Conservation (phyloP, 352 stramenopile genomes). For the Globisporangium nagaii region DNA sequence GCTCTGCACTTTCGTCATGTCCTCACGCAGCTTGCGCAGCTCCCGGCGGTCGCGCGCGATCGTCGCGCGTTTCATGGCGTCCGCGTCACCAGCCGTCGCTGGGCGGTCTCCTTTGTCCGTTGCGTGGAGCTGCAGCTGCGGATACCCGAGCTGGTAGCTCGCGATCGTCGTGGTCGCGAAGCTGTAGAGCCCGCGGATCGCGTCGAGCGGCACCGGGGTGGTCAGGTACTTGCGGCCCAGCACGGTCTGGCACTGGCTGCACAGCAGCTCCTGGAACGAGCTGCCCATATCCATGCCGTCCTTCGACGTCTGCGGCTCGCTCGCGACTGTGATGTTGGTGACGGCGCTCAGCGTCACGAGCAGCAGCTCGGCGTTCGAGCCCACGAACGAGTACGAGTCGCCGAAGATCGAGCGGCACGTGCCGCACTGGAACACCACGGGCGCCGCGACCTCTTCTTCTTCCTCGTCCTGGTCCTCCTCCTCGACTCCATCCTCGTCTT, state of each 20-base stretch:
- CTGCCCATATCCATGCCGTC: conserved; percentile 50
- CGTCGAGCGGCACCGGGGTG: conserved; percentile 54
- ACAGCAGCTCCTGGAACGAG: conserved; percentile 74
- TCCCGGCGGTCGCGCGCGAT: conserved; percentile 41
- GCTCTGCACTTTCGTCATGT: conserved; percentile 77
- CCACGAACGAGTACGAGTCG: conserved; percentile 79
- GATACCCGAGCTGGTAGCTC: conserved; percentile 76
- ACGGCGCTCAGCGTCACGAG: conserved; percentile 72
- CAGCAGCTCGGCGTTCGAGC: conserved; percentile 64
- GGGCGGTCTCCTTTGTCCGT: neutral
- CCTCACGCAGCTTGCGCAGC: conserved; percentile 43
- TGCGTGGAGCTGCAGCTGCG: conserved; percentile 16
- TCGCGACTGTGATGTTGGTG: conserved; percentile 46
- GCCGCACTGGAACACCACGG: conserved; percentile 82
- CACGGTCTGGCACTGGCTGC: conserved; percentile 75
- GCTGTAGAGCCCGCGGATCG: conserved; percentile 61
- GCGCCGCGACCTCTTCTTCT: conserved; percentile 43
- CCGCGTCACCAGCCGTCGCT: too few relatives aligned
- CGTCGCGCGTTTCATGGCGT: conserved; percentile 24
- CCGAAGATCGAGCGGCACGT: conserved; percentile 80
- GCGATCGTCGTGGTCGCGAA: conserved; percentile 71
- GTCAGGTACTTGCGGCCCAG: conserved; percentile 74
- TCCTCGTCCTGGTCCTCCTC: conserved; percentile 38
- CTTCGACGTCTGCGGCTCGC: conserved; percentile 45
- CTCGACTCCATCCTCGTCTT: conserved; percentile 19